Percentiles rank a stretch among this genome's conserved stretches.
These are phyloP conservation scores for Acer negundo DNA, from an alignment of 345 rosid genomes.

Conservation along the genomic window DNA sequence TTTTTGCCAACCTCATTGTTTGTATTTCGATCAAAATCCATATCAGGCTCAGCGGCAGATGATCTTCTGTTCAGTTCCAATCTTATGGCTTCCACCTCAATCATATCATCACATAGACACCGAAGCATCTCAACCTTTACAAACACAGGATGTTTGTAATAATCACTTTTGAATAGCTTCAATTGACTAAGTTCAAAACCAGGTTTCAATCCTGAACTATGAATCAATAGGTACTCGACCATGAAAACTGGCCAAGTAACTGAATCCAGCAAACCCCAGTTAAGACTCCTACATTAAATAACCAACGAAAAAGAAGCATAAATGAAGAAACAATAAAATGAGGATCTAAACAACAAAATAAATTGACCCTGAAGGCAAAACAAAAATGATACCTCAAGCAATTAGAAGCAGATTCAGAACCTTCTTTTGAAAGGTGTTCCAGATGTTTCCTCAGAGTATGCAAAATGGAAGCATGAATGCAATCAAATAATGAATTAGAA, in stretches of 20 bases:
- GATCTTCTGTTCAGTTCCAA: conserved; percentile 77
- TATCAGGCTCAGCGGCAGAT: conserved; percentile 59
- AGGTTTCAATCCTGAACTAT: conserved; percentile 52
- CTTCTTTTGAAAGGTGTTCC: conserved; percentile 75
- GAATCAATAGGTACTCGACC: conserved; percentile 73
- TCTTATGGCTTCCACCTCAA: conserved; percentile 72
- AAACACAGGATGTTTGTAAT: conserved; percentile 64
- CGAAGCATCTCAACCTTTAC: conserved; percentile 73
- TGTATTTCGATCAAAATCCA: conserved; percentile 59
- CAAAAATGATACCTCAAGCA: conserved; percentile 77
- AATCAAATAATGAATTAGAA: conserved; percentile 68
- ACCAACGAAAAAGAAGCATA: conserved; percentile 21
- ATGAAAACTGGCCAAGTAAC: conserved; percentile 88
- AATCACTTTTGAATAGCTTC: conserved; percentile 64
- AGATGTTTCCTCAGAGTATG: conserved; percentile 72
- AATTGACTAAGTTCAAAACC: conserved; percentile 56
- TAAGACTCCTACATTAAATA: conserved; percentile 76
- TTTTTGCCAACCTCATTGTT: conserved; percentile 53
- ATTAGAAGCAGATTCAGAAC: conserved; percentile 72
- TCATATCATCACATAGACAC: conserved; percentile 79
- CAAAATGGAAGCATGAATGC: conserved; percentile 81
- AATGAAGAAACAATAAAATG: conserved; percentile 24
- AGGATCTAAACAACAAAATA: conserved; percentile 6
- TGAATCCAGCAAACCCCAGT: conserved; percentile 79
- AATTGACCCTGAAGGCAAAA: conserved; percentile 10